Conservation (phyloP, 768 basidiomycete species). For the Macrolepiota dolichaula region DNA sequence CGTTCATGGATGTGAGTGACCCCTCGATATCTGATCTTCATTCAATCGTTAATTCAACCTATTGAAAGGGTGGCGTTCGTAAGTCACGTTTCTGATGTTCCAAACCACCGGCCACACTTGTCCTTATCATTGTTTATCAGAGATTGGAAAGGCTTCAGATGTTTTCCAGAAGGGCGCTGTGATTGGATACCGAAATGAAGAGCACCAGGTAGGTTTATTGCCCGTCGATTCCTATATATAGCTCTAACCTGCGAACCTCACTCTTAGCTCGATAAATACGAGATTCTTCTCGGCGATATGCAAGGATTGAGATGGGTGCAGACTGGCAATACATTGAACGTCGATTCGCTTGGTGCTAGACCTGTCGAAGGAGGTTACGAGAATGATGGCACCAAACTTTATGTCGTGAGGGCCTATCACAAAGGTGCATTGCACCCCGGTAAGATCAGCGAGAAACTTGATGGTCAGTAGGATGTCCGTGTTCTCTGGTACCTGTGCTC, state of each 20-base stretch:
- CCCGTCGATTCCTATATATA: background rate
- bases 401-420: conserved; percentile 56
- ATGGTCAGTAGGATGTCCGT: conserved; percentile 31
- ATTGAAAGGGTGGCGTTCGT: conserved; percentile 51
- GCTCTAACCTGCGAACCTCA: conserved; percentile 22
- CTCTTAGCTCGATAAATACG: conserved; percentile 55
- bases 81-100: conserved; percentile 24
- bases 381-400: conserved; percentile 55
- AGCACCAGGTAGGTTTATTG: conserved; percentile 45
- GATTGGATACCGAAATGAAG: conserved; percentile 58
- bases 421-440: conserved; percentile 55
- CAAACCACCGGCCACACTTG: too few relatives aligned
- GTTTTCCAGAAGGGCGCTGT: conserved; percentile 59
- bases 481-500: background rate
- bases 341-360: conserved; percentile 35
- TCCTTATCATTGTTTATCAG: conserved; percentile 27
- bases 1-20: conserved; percentile 49
- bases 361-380: conserved; percentile 73
- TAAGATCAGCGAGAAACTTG: conserved; percentile 54
- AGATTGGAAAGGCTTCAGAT: conserved; percentile 62
- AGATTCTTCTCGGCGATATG: conserved; percentile 67
- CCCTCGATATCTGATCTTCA: background rate
- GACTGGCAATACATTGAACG: conserved; percentile 40
- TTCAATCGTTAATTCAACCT: background rate
- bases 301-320: conserved; percentile 57